A percentile compares a stretch with the other conserved stretches of the same genome.
These are phyloP conservation scores for Collybiopsis confluens DNA, from an alignment of 768 basidiomycete species.

Conservation along the genomic window DNA sequence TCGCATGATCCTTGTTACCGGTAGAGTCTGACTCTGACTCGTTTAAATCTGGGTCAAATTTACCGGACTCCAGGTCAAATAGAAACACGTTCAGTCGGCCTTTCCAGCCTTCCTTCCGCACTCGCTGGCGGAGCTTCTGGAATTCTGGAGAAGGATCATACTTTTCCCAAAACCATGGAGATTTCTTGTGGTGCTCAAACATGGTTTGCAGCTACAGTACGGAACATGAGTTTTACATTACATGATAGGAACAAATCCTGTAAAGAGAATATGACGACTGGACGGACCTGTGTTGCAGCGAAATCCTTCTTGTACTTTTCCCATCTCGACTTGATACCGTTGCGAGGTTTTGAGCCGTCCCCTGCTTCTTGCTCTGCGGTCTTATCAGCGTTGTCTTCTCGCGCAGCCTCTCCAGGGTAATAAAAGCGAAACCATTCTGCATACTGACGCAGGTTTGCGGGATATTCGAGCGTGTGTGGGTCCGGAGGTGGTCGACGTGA, in stretches of 20 bases:
- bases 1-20: conserved; percentile 47
- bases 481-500: conserved; percentile 67
- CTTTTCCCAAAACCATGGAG: conserved; percentile 97
- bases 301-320: conserved; percentile 95
- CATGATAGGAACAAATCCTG: neutral
- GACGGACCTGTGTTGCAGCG: conserved; percentile 78
- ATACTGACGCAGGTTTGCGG: conserved; percentile 77
- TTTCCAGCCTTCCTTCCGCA: conserved; percentile 83
- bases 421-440: conserved; percentile 84
- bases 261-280: conserved; percentile 18
- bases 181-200: conserved; percentile 92
- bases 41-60: conserved; percentile 75
- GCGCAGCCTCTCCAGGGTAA: conserved; percentile 69
- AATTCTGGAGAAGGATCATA: conserved; percentile 79
- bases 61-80: conserved; percentile 77
- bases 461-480: conserved; percentile 78
- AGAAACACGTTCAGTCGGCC: conserved; percentile 70
- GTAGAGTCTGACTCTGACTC: conserved; percentile 57
- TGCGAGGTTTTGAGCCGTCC: conserved; percentile 77
- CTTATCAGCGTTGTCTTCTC: conserved; percentile 83
- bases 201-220: conserved; percentile 85
- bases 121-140: conserved; percentile 66
- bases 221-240: conserved; percentile 20
- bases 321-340: conserved; percentile 80
- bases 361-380: conserved; percentile 80